phyloP scores from a whole-genome alignment of 2,329 filamentous ascomycete species.

The Thielaviopsis populi region DNA sequence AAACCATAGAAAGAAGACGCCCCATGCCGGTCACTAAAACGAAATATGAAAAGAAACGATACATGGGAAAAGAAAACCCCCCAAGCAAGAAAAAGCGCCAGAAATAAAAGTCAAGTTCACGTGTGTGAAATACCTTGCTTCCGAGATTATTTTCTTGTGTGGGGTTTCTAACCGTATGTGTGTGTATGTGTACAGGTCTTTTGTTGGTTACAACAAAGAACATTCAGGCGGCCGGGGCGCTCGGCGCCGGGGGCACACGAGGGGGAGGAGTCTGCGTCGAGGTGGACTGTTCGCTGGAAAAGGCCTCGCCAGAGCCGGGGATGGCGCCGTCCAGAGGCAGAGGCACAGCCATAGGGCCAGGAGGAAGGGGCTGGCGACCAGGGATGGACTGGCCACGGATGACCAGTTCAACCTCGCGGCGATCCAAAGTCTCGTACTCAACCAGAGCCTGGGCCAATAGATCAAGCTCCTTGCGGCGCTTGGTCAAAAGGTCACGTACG shows the following conservation, averaged over 20 bases:
- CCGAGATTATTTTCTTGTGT: background rate
- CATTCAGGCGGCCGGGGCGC: conserved; percentile 10
- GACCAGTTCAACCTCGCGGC: conserved; percentile 79
- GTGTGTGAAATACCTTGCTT: background rate
- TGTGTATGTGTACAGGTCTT: conserved; percentile 5
- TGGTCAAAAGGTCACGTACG: conserved; percentile 53
- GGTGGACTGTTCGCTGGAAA: conserved; percentile 9
- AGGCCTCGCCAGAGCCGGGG: conserved; percentile 15
- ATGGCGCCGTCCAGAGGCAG: conserved; percentile 12
- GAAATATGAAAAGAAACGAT: background rate
- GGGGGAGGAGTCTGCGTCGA: conserved; percentile 10
- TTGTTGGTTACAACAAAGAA: background rate
- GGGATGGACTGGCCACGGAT: conserved; percentile 72
- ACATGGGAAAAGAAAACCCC: background rate
- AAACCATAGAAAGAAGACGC: background rate
- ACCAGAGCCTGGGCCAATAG: conserved; percentile 76
- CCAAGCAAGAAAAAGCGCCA: background rate
- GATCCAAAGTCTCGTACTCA: conserved; percentile 84
- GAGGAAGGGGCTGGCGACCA: conserved; percentile 38
- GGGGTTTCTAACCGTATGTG: background rate
- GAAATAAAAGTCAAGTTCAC: background rate
- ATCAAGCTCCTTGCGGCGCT: conserved; percentile 73
- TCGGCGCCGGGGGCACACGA: conserved; percentile 11
- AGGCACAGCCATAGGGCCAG: conserved; percentile 43
- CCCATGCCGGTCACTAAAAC: background rate